Conservation (phyloP, 23 red algal species). For the Cyanidioschyzon merolae region DNA sequence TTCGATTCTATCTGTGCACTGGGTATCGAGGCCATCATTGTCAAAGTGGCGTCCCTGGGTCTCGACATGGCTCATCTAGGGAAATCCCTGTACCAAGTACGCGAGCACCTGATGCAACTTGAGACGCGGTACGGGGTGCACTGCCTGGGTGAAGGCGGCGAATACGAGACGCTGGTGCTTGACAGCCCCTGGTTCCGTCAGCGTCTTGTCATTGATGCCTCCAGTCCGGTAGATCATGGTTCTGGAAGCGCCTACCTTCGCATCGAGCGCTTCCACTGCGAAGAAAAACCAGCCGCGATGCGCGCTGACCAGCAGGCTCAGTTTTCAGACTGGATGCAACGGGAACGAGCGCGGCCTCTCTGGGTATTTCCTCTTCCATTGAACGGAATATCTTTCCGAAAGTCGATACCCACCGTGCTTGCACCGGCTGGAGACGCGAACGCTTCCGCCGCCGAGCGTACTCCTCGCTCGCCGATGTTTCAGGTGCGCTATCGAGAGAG, state of each 20-base stretch:
- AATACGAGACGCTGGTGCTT: slow-evolving; percentile 82
- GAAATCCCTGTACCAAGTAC: slow-evolving; percentile 39
- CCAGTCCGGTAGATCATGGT: slow-evolving; percentile 25
- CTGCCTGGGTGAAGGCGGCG: slow-evolving; percentile 91
- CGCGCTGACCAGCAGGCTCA: background rate
- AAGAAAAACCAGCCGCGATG: background rate
- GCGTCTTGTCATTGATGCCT: slow-evolving; percentile 36
- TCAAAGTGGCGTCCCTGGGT: slow-evolving; percentile 84
- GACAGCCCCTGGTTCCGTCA: slow-evolving; percentile 53
- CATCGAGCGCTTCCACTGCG: slow-evolving; percentile 1
- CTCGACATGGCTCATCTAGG: slow-evolving; percentile 46
- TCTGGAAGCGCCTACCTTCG: slow-evolving; percentile 21
- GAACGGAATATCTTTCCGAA: no score
- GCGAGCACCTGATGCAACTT: slow-evolving; percentile 33
- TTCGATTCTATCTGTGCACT: slow-evolving; percentile 55
- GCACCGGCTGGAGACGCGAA: background rate
- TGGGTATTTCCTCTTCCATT: slow-evolving; percentile 25
- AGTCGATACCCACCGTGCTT: background rate
- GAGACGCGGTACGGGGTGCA: slow-evolving; percentile 63
- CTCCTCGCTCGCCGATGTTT: background rate
- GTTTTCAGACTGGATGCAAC: background rate
- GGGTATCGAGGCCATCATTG: slow-evolving; percentile 62
- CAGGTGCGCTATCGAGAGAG: background rate
- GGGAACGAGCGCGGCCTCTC: slow-evolving; percentile 12
- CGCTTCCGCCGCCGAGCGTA: background rate